phyloP scores from a whole-genome alignment of 2,329 filamentous ascomycete species.

The Cladosporium colombiae region DNA sequence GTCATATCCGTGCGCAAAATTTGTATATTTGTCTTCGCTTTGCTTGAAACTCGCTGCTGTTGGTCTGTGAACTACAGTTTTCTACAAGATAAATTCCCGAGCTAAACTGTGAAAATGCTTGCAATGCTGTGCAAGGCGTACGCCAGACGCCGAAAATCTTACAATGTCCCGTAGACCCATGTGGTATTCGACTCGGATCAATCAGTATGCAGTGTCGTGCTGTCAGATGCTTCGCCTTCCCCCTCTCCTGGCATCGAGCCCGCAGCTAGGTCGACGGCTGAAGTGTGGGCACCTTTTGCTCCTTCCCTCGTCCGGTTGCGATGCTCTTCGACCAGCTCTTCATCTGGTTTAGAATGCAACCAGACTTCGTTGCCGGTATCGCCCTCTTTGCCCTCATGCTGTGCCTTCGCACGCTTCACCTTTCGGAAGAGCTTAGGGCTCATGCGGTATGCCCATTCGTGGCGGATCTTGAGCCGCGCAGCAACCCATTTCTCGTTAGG shows the following conservation, averaged over 20 bases:
- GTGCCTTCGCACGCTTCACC: slow-evolving; percentile 16
- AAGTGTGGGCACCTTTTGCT: background rate
- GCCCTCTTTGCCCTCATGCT: slow-evolving; percentile 17
- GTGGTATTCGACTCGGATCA: background rate
- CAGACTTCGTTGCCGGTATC: slow-evolving; percentile 14
- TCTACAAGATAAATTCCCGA: background rate
- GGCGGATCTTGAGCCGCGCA: slow-evolving; percentile 57
- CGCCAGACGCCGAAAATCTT: background rate
- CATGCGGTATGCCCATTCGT: slow-evolving; percentile 58
- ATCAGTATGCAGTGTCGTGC: background rate
- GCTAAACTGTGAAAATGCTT: background rate
- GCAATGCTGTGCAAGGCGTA: background rate
- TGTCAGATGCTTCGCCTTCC: background rate
- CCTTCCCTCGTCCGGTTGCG: background rate
- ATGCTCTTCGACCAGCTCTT: background rate
- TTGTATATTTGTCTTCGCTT: background rate
- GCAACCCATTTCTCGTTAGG: slow-evolving; percentile 60
- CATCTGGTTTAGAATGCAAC: slow-evolving; percentile 10
- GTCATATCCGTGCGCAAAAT: too few species aligned
- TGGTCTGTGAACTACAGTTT: background rate
- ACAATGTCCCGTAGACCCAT: background rate
- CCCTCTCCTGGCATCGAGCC: background rate
- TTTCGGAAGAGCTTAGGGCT: slow-evolving; percentile 42
- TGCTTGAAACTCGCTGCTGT: background rate
- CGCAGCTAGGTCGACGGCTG: background rate